These are phyloP conservation scores for Datisca glomerata DNA, from an alignment of 306 rosid genomes.

Conservation along the genomic window DNA sequence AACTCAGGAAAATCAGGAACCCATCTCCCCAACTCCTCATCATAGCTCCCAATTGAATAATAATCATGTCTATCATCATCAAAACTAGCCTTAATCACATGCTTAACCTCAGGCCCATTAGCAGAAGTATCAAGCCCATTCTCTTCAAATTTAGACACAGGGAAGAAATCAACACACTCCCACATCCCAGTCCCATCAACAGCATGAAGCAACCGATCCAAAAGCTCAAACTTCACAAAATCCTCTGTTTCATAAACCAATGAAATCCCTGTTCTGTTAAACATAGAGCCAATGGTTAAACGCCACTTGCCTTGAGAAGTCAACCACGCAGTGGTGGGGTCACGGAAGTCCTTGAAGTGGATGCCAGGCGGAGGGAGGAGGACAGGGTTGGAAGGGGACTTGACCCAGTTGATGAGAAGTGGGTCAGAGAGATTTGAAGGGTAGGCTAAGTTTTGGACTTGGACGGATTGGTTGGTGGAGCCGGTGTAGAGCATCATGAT, in stretches of 20 bases:
- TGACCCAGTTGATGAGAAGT: conserved; percentile 56
- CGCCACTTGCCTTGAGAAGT: conserved; percentile 78
- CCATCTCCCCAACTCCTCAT: conserved; percentile 44
- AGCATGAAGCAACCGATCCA: conserved; percentile 41
- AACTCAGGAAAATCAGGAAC: conserved; percentile 33
- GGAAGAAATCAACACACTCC: conserved; percentile 85
- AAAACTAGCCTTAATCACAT: conserved; percentile 66
- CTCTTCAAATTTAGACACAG: conserved; percentile 26
- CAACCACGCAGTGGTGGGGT: conserved; percentile 84
- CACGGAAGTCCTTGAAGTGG: conserved; percentile 53
- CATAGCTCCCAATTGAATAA: conserved; percentile 61
- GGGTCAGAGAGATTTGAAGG: conserved; percentile 68
- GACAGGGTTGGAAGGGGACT: conserved; percentile 62
- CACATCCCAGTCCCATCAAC: conserved; percentile 76
- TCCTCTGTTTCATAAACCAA: conserved; percentile 59
- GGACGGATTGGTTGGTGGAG: conserved; percentile 55
- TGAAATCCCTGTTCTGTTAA: conserved; percentile 54
- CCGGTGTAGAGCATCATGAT: conserved; percentile 83
- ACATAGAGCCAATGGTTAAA: conserved; percentile 53
- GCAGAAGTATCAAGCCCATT: conserved; percentile 50
- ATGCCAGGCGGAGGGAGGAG: conserved; percentile 57
- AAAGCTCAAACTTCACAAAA: conserved; percentile 39
- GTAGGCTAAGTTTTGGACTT: conserved; percentile 71
- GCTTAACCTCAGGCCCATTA: conserved; percentile 45
- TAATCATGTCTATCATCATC: conserved; percentile 72